Percentiles rank a stretch among this genome's conserved stretches.
These are phyloP conservation scores for Exophiala xenobiotica DNA, from an alignment of 2,329 filamentous ascomycete genomes.

Conservation along the genomic window DNA sequence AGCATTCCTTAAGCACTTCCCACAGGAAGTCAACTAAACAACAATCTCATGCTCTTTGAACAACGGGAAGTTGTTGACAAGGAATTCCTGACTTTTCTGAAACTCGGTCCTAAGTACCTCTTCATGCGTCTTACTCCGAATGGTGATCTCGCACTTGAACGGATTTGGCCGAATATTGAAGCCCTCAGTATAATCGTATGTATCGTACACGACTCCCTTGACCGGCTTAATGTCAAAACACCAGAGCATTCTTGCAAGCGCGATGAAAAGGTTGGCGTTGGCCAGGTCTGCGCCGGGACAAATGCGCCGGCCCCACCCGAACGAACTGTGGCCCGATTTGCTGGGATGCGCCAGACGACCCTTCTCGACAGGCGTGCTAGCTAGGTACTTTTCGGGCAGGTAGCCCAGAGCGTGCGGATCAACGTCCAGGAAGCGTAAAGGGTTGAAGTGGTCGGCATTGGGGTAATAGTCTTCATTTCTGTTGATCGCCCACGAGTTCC, in stretches of 20 bases:
- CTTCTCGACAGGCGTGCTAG: slow-evolving; percentile 46
- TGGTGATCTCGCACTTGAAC: slow-evolving; percentile 22
- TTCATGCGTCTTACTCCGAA: slow-evolving; percentile 13
- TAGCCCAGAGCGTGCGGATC: slow-evolving; percentile 53
- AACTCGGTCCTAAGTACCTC: slow-evolving; percentile 15
- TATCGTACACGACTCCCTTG: slow-evolving; percentile 23
- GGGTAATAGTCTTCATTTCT: slow-evolving; percentile 54
- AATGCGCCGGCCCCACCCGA: slow-evolving; percentile 31
- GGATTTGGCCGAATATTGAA: slow-evolving; percentile 25
- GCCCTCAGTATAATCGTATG: slow-evolving; percentile 24
- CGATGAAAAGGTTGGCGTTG: slow-evolving; percentile 47
- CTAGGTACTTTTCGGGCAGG: slow-evolving; percentile 51
- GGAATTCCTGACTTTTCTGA: slow-evolving; percentile 10
- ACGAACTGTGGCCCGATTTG: slow-evolving; percentile 25
- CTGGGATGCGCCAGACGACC: slow-evolving; percentile 25
- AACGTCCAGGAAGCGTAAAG: slow-evolving; percentile 54
- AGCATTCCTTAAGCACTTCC: no score
- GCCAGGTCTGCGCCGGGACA: slow-evolving; percentile 31
- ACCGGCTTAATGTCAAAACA: slow-evolving; percentile 48
- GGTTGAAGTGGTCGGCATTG: slow-evolving; percentile 52
- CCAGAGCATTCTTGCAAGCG: slow-evolving; percentile 58
- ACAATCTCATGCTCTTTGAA: slow-evolving; percentile 28
- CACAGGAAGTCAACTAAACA: slow-evolving; percentile 4
- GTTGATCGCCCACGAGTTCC: slow-evolving; percentile 49
- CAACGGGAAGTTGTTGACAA: slow-evolving; percentile 21